Conservation (phyloP, 768 basidiomycete genomes). For the Favolaschia claudopus region DNA sequence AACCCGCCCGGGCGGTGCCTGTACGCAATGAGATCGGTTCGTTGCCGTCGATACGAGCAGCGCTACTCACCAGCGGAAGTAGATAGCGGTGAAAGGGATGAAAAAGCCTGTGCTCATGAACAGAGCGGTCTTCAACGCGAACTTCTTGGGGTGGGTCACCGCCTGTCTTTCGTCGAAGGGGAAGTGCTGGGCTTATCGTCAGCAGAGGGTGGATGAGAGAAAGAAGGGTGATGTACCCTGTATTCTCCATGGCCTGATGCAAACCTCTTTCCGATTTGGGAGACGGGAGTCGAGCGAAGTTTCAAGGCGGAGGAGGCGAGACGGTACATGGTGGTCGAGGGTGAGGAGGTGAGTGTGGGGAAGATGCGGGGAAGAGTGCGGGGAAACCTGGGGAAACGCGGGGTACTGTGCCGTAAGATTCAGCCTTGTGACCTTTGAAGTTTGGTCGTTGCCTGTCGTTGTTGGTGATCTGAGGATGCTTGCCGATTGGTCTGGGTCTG, state of each 20-base stretch:
- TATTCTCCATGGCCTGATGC: conserved; percentile 27
- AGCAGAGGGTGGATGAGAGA: background rate
- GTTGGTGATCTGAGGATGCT: too few relatives aligned
- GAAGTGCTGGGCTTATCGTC: conserved; percentile 14
- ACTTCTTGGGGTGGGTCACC: conserved; percentile 8
- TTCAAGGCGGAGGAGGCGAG: conserved; percentile 21
- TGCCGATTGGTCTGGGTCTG: too few relatives aligned
- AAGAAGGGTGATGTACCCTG: conserved; percentile 2
- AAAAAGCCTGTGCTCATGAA: conserved; percentile 24
- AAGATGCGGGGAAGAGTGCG: conserved; percentile 35
- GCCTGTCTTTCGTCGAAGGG: conserved; percentile 24
- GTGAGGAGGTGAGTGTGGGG: conserved; percentile 1
- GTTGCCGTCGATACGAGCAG: background rate
- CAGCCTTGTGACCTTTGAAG: too few relatives aligned
- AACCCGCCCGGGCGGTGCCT: conserved; percentile 23
- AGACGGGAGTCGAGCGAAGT: conserved; percentile 6
- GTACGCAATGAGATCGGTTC: background rate
- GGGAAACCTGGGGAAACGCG: background rate
- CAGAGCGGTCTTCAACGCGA: conserved; percentile 8
- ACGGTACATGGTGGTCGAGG: conserved; percentile 9
- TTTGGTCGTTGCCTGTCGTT: too few relatives aligned
- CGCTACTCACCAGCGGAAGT: conserved; percentile 24
- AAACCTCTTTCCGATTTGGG: conserved; percentile 23
- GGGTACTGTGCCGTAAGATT: background rate
- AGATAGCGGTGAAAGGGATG: conserved; percentile 28